phyloP scores from a whole-genome alignment of 169 alveolate genomes.

The Theileria equi region DNA sequence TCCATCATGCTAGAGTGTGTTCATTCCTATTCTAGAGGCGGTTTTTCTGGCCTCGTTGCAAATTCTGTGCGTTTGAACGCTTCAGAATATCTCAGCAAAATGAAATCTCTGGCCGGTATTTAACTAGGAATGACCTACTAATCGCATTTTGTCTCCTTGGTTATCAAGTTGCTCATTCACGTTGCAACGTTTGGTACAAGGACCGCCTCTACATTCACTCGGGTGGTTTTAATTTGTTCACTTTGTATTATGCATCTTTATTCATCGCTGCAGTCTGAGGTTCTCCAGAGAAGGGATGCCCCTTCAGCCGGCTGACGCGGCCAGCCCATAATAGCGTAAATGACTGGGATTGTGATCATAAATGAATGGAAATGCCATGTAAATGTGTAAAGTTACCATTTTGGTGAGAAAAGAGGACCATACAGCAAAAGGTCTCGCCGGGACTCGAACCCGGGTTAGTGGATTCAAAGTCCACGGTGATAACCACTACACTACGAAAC shows the following conservation, averaged over 20 bases:
- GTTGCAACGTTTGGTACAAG: neutral
- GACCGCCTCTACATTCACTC: neutral
- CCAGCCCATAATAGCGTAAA: too few relatives aligned
- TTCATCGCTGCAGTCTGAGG: too few relatives aligned
- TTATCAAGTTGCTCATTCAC: neutral
- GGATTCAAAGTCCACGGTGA: constrained; percentile 94
- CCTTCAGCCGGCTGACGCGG: too few relatives aligned
- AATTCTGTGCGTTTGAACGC: constrained; percentile 29
- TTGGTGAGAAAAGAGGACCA: neutral
- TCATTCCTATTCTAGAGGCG: neutral
- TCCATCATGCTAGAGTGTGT: constrained; percentile 22
- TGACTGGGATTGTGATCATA: neutral
- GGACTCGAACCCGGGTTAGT: constrained; percentile 94
- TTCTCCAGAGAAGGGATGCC: too few relatives aligned
- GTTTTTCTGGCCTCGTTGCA: neutral
- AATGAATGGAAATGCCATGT: neutral
- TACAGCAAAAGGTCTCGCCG: constrained; percentile 84
- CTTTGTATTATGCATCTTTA: neutral
- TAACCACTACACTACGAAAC: constrained; percentile 93
- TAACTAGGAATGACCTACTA: neutral
- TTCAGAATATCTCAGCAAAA: constrained; percentile 18
- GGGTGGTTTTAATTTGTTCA: neutral
- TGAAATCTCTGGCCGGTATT: constrained; percentile 15
- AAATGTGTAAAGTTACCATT: neutral
- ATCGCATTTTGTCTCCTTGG: neutral